Evolutionary conservation across 257 asterid species (phyloP), one percentile per base, ranked within the genome.

Genomic region (Knoxia roxburghii): DNA sequence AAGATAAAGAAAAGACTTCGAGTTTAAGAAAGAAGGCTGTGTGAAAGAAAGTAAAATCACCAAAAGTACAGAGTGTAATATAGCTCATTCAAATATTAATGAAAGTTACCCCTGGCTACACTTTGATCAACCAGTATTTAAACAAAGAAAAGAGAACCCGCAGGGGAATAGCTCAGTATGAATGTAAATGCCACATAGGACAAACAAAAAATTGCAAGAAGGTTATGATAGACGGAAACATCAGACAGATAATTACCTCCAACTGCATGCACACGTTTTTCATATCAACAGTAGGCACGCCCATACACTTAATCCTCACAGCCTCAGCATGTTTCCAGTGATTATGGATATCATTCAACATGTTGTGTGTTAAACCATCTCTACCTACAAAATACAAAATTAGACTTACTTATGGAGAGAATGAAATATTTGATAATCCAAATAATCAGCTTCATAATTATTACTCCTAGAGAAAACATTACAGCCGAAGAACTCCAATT

Each of bases 221-320:
- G 55, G 68, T 62, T 50, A 63, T 4, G 7, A n/a, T 23, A 26
- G 60, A 56, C 2, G 17, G 20, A 45, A 39, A 18, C 24, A n/a
- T n/a, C n/a, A n/a, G 71, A 57, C 69, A 54, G 66, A 60, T 40
- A 23, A 69, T 14, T 86, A 90, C 97, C 99, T 93, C 99, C 83
- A 93, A 76, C 64, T 90, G 96, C 51, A 68, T 26, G 82, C 97
- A 90, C 57, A 93, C 62, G 56, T 93, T 90, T 74, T 86, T 90
- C 97, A 93, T 93, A 73, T 90, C 92, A 61, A 90, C 89, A 40
- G 99, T 93, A 41, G 99, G 95, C 49, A 90, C 95, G 5, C 99
- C 99, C 95, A 93, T 82, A 71, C 97, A 93, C 87, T 90, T 93
- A 69, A 93, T 88, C 83, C 97, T 82, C 53, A 86, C 90, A 59